Percentiles rank a stretch among this genome's conserved stretches.
Evolutionary conservation across 805 yeast species (phyloP).

Genomic region (Candida maris): DNA sequence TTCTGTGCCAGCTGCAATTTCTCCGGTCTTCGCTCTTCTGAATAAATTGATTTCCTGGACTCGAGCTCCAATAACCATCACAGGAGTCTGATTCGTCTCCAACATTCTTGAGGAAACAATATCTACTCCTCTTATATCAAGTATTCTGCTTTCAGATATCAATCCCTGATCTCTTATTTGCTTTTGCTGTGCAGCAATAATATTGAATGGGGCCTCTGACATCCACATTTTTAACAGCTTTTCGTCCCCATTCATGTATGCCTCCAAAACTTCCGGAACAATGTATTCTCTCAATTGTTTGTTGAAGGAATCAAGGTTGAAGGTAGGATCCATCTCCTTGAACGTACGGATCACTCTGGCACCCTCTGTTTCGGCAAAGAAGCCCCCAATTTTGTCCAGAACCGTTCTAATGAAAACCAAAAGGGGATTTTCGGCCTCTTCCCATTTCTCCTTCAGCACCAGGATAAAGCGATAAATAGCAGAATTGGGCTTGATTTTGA

Average conservation of each 20-base stretch:
- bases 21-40: slow-evolving; percentile 87
- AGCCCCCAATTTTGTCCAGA: slow-evolving; percentile 74
- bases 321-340: slow-evolving; percentile 85
- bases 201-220: slow-evolving; percentile 94
- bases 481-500: slow-evolving; percentile 63
- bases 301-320: slow-evolving; percentile 73
- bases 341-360: slow-evolving; percentile 88
- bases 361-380: slow-evolving; percentile 94
- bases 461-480: slow-evolving; percentile 63
- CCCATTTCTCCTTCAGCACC: slow-evolving; percentile 69
- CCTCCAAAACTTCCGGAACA: slow-evolving; percentile 93
- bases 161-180: slow-evolving; percentile 88
- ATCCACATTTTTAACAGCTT: slow-evolving; percentile 83
- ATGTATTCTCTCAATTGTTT: slow-evolving; percentile 86
- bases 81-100: slow-evolving; percentile 90
- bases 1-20: slow-evolving; percentile 93
- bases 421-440: slow-evolving; percentile 91
- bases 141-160: slow-evolving; percentile 83
- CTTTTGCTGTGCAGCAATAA: slow-evolving; percentile 90
- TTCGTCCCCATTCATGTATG: slow-evolving; percentile 89
- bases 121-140: slow-evolving; percentile 94
- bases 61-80: slow-evolving; percentile 87
- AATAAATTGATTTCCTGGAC: slow-evolving; percentile 93
- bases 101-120: slow-evolving; percentile 81
- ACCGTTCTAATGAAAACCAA: slow-evolving; percentile 77